phyloP scores from a whole-genome alignment of 768 basidiomycete genomes.

The Mycena leptocephala region DNA sequence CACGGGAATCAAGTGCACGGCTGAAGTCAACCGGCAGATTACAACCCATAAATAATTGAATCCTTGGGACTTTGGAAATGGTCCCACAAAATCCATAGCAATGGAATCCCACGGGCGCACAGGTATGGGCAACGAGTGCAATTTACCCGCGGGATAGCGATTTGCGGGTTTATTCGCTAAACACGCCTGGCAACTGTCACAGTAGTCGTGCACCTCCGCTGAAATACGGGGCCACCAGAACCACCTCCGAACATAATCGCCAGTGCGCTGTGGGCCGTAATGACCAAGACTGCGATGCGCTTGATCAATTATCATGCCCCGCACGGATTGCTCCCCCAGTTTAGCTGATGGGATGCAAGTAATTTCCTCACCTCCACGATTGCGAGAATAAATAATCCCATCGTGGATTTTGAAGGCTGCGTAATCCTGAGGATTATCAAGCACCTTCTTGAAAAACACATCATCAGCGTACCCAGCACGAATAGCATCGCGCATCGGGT shows the following conservation, averaged over 20 bases:
- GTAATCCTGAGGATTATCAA: neutral
- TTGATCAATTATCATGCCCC: slow-evolving; percentile 27
- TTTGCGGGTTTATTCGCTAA: slow-evolving; percentile 23
- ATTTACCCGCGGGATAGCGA: slow-evolving; percentile 28
- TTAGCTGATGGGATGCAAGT: neutral
- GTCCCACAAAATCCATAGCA: slow-evolving; percentile 46
- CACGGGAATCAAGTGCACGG: slow-evolving; percentile 23
- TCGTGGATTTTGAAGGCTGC: neutral
- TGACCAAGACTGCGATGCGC: slow-evolving; percentile 53
- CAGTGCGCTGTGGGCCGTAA: slow-evolving; percentile 45
- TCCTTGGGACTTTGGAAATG: slow-evolving; percentile 39
- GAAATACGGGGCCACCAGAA: slow-evolving; percentile 48
- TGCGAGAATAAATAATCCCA: neutral
- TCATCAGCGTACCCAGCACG: neutral
- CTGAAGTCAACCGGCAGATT: slow-evolving; percentile 33
- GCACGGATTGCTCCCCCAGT: neutral
- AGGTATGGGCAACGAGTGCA: slow-evolving; percentile 37
- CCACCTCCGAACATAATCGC: slow-evolving; percentile 48
- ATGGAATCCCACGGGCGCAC: slow-evolving; percentile 39
- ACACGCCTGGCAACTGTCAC: slow-evolving; percentile 30
- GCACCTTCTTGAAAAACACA: neutral
- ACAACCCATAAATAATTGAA: slow-evolving; percentile 42
- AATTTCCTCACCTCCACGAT: neutral
- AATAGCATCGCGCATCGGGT: neutral
- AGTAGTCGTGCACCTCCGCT: slow-evolving; percentile 16